phyloP scores from a whole-genome alignment of 257 asterid genomes.

The Nicotiana otophora region DNA sequence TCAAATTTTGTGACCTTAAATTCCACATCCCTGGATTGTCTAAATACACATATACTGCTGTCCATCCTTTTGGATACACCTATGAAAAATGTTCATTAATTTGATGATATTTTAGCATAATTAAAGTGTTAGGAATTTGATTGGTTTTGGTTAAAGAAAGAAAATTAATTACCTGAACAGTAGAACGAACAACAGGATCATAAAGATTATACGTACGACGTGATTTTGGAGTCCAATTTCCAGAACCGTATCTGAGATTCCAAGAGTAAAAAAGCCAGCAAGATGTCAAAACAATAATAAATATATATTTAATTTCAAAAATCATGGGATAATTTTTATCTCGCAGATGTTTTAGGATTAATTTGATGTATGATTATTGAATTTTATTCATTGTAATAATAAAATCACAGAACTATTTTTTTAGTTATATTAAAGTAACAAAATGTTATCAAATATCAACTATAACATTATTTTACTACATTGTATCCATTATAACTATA shows the following conservation, averaged over 20 bases:
- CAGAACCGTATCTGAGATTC: slow-evolving; percentile 38
- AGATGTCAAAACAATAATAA: background rate
- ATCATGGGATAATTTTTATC: no score
- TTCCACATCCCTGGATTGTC: slow-evolving; percentile 94
- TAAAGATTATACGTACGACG: slow-evolving; percentile 35
- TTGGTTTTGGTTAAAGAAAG: background rate
- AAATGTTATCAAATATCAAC: background rate
- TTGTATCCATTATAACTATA: no score
- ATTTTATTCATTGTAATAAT: background rate
- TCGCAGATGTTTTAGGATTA: background rate
- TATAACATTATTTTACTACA: no score
- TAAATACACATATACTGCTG: slow-evolving; percentile 50
- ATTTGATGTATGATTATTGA: background rate
- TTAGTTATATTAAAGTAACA: background rate
- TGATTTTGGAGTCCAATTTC: slow-evolving; percentile 38
- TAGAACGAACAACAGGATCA: slow-evolving; percentile 58
- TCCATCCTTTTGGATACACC: slow-evolving; percentile 79
- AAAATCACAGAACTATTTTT: background rate
- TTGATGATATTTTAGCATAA: background rate
- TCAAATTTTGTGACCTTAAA: slow-evolving; percentile 56
- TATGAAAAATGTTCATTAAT: background rate
- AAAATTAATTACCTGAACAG: slow-evolving; percentile 39
- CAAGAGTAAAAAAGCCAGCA: background rate
- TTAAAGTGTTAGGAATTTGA: background rate
- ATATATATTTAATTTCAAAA: no score